Evolutionary conservation across 2,329 filamentous ascomycete genomes (phyloP).

Genomic region (Chaetomiaceae sp.): DNA sequence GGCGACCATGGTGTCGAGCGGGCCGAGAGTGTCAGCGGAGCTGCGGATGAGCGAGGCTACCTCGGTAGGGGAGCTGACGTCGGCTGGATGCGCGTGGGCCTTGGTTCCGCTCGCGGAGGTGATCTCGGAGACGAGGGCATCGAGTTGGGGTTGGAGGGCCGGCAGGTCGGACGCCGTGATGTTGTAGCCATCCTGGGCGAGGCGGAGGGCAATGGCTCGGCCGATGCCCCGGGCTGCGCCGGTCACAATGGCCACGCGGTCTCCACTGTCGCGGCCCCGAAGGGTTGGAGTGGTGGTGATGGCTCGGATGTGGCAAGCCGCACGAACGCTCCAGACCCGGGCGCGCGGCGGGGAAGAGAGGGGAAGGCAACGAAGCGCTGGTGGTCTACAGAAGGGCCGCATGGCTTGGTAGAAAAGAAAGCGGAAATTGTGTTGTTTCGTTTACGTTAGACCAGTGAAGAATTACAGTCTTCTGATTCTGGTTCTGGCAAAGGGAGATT

Average conservation of each 20-base stretch:
- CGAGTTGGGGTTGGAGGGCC: slow-evolving; percentile 51
- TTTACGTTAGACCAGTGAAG: not conserved
- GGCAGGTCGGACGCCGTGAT: slow-evolving; percentile 61
- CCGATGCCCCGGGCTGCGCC: slow-evolving; percentile 44
- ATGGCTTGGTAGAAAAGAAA: not conserved
- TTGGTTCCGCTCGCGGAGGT: slow-evolving; percentile 41
- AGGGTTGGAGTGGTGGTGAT: not conserved
- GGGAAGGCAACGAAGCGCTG: not conserved
- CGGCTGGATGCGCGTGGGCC: slow-evolving; percentile 53
- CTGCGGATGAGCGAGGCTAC: slow-evolving; percentile 48
- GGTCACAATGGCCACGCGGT: slow-evolving; percentile 24
- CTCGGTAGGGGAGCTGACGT: slow-evolving; percentile 54
- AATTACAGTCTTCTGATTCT: no score
- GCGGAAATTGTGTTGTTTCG: not conserved
- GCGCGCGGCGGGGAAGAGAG: not conserved
- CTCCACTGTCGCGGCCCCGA: not conserved
- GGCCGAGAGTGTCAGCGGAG: slow-evolving; percentile 50
- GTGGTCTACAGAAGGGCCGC: not conserved
- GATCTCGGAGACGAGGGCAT: slow-evolving; percentile 38
- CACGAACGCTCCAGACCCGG: not conserved
- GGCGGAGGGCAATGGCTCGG: slow-evolving; percentile 57
- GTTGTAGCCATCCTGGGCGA: slow-evolving; percentile 62
- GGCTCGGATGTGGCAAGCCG: not conserved
- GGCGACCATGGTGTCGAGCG: slow-evolving; percentile 47
- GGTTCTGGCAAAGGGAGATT: no score